A percentile compares a stretch with the other conserved stretches of the same genome.
phyloP scores from a whole-genome alignment of 352 stramenopile species.

The Phytophthora citrophthora region DNA sequence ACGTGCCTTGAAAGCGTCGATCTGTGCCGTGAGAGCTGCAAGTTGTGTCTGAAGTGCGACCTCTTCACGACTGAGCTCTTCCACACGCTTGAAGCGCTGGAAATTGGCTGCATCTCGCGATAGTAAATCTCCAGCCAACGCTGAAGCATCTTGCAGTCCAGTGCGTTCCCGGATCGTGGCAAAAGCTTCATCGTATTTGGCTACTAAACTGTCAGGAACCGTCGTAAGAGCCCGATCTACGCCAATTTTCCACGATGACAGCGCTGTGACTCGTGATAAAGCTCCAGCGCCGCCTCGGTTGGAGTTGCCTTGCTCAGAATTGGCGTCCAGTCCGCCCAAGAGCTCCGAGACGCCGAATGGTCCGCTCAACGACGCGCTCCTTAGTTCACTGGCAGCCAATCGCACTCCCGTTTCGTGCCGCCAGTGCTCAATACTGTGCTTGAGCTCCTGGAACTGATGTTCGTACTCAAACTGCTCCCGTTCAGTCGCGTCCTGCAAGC shows the following conservation, averaged over 20 bases:
- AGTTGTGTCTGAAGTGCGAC: slow-evolving; percentile 55
- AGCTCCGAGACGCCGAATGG: slow-evolving; percentile 25
- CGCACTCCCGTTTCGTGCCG: slow-evolving; percentile 40
- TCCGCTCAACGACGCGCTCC: slow-evolving; percentile 7
- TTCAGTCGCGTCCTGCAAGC: slow-evolving; percentile 56
- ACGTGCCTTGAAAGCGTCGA: slow-evolving; percentile 73
- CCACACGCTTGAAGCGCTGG: slow-evolving; percentile 79
- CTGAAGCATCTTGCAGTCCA: slow-evolving; percentile 55
- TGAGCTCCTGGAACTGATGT: slow-evolving; percentile 67
- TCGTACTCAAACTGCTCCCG: slow-evolving; percentile 67
- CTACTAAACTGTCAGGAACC: slow-evolving; percentile 48
- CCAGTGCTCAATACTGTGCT: slow-evolving; percentile 58
- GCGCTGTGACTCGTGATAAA: slow-evolving; percentile 55
- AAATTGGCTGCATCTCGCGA: slow-evolving; percentile 80
- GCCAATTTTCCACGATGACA: slow-evolving; percentile 81
- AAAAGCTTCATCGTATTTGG: slow-evolving; percentile 75
- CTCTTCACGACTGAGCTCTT: slow-evolving; percentile 71
- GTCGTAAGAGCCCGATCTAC: slow-evolving; percentile 64
- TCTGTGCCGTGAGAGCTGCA: slow-evolving; percentile 48
- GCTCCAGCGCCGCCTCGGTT: slow-evolving; percentile 25
- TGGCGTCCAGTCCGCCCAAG: slow-evolving; percentile 12
- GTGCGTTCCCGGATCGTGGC: slow-evolving; percentile 62
- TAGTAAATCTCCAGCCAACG: slow-evolving; percentile 59
- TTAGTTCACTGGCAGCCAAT: slow-evolving; percentile 14
- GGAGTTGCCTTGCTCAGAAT: slow-evolving; percentile 31